These are phyloP conservation scores for Suhomyces coccinellae DNA, from an alignment of 1,139 yeast species.

Conservation along the genomic window DNA sequence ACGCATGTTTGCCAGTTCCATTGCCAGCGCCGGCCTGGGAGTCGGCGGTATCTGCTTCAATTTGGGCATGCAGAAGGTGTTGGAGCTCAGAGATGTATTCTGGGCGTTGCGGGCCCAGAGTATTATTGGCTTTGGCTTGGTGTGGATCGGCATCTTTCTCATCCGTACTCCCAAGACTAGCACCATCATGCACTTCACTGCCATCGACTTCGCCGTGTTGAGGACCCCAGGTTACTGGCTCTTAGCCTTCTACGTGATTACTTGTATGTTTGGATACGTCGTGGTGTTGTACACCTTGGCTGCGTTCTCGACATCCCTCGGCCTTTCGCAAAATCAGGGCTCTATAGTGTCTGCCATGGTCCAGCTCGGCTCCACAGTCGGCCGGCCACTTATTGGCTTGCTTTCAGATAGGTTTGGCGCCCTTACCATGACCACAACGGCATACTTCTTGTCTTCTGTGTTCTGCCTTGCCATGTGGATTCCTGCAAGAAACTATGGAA, in stretches of 20 bases:
- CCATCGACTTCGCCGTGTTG: conserved; percentile 25
- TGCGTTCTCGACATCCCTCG: conserved; percentile 31
- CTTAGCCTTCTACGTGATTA: conserved; percentile 28
- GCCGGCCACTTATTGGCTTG: conserved; percentile 49
- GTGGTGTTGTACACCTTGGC: conserved; percentile 37
- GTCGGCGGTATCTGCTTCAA: conserved; percentile 55
- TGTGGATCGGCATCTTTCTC: conserved; percentile 27
- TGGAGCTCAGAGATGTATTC: conserved; percentile 24
- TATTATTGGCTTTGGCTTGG: conserved; percentile 28
- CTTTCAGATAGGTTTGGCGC: conserved; percentile 49
- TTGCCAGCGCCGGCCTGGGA: conserved; percentile 62
- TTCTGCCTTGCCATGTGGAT: conserved; percentile 59
- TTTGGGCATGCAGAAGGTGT: conserved; percentile 32
- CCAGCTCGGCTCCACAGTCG: conserved; percentile 40
- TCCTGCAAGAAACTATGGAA: conserved; percentile 54
- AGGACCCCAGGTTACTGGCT: conserved; percentile 31
- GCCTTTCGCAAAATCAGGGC: conserved; percentile 33
- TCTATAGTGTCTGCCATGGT: conserved; percentile 54
- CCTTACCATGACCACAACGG: conserved; percentile 39
- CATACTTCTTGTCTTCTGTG: conserved; percentile 36
- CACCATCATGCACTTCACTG: conserved; percentile 24
- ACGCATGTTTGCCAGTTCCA: conserved; percentile 57
- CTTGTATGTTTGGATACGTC: conserved; percentile 42
- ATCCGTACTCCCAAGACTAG: conserved; percentile 25
- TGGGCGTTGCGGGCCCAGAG: conserved; percentile 47